Percentiles rank a stretch among this genome's conserved stretches.
Evolutionary conservation across 2,329 filamentous ascomycete genomes (phyloP).

Genomic region (Alternaria brassicicola): DNA sequence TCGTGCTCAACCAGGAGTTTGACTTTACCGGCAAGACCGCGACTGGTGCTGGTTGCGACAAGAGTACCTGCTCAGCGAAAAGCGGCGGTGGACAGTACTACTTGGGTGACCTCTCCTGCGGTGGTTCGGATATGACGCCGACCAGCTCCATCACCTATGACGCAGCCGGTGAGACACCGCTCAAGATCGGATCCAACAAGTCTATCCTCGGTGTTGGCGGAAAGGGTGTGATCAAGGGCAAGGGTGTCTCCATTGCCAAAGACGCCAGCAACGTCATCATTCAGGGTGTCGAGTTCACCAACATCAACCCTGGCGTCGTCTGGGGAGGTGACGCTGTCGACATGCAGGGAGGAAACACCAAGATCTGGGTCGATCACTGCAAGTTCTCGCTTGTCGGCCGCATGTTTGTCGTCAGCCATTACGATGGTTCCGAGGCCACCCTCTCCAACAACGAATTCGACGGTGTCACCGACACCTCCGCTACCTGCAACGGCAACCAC

Average conservation of each 20-base stretch:
- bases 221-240: constrained; percentile 51
- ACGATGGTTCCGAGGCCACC: constrained; percentile 49
- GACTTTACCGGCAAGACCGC: constrained; percentile 35
- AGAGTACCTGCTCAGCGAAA: constrained; percentile 21
- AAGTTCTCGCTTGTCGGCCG: constrained; percentile 55
- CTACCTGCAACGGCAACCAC: constrained; percentile 54
- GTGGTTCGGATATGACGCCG: constrained; percentile 19
- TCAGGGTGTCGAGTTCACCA: constrained; percentile 50
- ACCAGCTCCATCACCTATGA: constrained; percentile 45
- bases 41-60: constrained; percentile 29
- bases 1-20: constrained; percentile 29
- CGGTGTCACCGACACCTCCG: constrained; percentile 52
- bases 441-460: constrained; percentile 57
- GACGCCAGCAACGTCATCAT: constrained; percentile 48
- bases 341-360: constrained; percentile 41
- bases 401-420: constrained; percentile 51
- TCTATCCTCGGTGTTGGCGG: constrained; percentile 50
- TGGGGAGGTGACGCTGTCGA: constrained; percentile 51
- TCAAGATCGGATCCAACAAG: constrained; percentile 51
- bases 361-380: constrained; percentile 48
- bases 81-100: constrained; percentile 28
- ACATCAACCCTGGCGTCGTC: constrained; percentile 48
- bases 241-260: constrained; percentile 47
- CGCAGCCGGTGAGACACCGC: constrained; percentile 35
- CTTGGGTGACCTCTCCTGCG: constrained; percentile 30